phyloP scores from a whole-genome alignment of 163 green algal genomes.

The Chlamydomonas reinhardtii region DNA sequence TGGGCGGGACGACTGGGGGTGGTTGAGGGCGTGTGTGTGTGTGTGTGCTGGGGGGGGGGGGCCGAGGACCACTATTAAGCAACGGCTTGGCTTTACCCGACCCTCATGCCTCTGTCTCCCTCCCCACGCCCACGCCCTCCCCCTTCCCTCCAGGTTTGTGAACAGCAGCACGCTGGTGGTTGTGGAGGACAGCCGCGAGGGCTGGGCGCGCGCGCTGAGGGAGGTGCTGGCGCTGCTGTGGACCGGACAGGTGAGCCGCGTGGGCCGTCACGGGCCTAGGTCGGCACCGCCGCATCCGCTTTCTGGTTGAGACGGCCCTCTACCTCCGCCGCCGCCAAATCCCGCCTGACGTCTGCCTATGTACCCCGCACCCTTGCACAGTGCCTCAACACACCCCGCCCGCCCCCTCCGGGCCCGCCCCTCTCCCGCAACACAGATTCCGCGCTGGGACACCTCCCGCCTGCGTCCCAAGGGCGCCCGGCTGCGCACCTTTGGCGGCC shows the following conservation, averaged over 20 bases:
- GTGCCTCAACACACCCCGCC: no score
- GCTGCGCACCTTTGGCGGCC: constrained; percentile 63
- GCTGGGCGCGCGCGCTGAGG: constrained; percentile 57
- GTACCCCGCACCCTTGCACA: background rate
- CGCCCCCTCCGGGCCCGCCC: background rate
- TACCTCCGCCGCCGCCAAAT: no score
- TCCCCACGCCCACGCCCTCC: background rate
- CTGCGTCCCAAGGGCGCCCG: constrained; percentile 59
- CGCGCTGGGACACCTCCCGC: constrained; percentile 58
- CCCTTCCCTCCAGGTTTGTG: background rate
- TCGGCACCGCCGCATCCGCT: no score
- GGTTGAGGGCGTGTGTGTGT: background rate
- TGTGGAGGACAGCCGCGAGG: constrained; percentile 64
- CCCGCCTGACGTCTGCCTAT: no score
- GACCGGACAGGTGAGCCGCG: constrained; percentile 50
- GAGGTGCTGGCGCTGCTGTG: constrained; percentile 62
- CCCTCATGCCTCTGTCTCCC: background rate
- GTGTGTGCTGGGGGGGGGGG: no score
- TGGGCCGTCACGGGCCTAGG: no score
- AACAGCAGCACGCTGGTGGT: constrained; percentile 51
- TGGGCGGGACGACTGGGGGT: background rate
- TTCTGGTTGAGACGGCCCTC: no score
- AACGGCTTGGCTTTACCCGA: no score
- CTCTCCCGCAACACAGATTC: constrained; percentile 39
- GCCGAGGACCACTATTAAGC: no score